Evolutionary conservation across 371 early-diverging fungal species (phyloP).

Genomic region (Syncephalastrum contaminatum): DNA sequence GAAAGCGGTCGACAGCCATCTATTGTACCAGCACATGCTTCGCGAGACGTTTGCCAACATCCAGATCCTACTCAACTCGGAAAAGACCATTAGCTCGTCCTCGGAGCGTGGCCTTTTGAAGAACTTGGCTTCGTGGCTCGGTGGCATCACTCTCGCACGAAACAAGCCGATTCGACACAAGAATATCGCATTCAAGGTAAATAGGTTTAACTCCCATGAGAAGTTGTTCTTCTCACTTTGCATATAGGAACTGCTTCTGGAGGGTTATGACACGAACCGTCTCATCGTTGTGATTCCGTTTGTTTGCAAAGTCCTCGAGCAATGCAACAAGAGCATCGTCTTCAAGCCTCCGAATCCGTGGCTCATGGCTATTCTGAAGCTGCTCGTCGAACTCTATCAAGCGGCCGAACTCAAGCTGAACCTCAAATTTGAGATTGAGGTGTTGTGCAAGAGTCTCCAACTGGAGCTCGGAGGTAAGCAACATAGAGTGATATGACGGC

Average conservation of each 20-base stretch:
- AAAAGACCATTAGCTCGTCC: constrained; percentile 88
- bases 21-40: constrained; percentile 72
- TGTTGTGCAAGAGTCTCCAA: constrained; percentile 87
- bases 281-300: constrained; percentile 97
- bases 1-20: constrained; percentile 61
- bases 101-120: constrained; percentile 87
- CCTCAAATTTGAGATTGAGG: constrained; percentile 96
- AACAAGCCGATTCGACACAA: constrained; percentile 93
- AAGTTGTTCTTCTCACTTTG: background rate
- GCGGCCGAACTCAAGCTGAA: constrained; percentile 91
- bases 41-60: constrained; percentile 90
- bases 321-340: constrained; percentile 77
- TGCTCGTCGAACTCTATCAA: constrained; percentile 91
- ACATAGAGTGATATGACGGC: constrained; percentile 9
- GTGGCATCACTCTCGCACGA: constrained; percentile 90
- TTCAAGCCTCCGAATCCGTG: constrained; percentile 97
- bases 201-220: background rate
- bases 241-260: constrained; percentile 77
- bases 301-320: constrained; percentile 95
- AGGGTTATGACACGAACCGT: constrained; percentile 84
- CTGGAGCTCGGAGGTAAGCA: constrained; percentile 68
- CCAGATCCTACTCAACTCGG: constrained; percentile 84
- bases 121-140: constrained; percentile 96
- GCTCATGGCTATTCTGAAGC: constrained; percentile 91
- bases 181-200: constrained; percentile 88